Evolutionary conservation across 1,284 basidiomycete species (phyloP), one percentile per base, ranked within the genome.

Genomic region (Blastosporella zonata): DNA sequence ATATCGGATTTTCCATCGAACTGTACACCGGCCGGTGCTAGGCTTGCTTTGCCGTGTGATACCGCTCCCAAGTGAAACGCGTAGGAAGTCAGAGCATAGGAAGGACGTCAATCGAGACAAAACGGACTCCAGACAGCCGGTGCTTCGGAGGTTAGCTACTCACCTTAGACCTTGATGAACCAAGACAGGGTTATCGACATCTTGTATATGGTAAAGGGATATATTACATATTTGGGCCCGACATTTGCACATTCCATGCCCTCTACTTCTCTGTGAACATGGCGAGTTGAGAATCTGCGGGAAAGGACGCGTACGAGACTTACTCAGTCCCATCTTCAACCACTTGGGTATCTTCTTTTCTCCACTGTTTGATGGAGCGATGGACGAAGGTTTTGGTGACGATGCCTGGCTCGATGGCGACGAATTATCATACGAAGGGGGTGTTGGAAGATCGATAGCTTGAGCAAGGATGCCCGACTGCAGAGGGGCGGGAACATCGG

Each of bases 291-390:
- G 21, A 25, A 38, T 15, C 6, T 33, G 10, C 4, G 17, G 22
- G 20, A 15, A 27, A 34, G 12, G 20, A 21, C n/a, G n/a, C 5
- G 13, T 25, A 8, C 23, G 1, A 23, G 23, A 69, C 79, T 62
- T 58, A 81, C 79, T 81, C 22, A 57, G 46, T 21, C 67, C 79
- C 67, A 63, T 73, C 60, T 75, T 87, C 34, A 90, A 62, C 82
- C 85, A 87, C 60, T 87, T 89, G 3, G 87, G 83, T 52, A 87
- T 69, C 68, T 89, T 88, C 65, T 75, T 79, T 50, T 75, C 76
- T 27, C 59, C 59, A 17, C 63, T 49, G 22, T 50, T 54, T 8
- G 52, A 36, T 18, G 36, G 35, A 20, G 41, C 9, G 1, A 13
- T 51, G 17, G 62, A 52, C 27, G 57, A 36, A 6, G 52, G 47